phyloP scores from a whole-genome alignment of 2,329 filamentous ascomycete genomes.

The Podosphaera xanthii region DNA sequence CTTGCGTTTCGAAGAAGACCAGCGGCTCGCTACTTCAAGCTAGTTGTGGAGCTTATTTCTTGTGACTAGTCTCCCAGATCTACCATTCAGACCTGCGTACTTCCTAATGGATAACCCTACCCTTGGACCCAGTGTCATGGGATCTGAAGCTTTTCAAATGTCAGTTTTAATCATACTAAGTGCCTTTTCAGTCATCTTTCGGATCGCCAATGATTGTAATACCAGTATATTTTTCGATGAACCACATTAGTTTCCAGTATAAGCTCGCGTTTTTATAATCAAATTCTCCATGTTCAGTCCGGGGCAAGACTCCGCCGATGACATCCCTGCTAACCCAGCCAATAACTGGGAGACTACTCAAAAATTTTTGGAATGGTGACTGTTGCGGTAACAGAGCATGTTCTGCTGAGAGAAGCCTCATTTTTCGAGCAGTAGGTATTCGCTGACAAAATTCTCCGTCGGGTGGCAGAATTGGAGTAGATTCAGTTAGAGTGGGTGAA shows the following conservation, averaged over 20 bases:
- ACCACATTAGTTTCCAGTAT: conserved; percentile 46
- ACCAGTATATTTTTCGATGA: conserved; percentile 33
- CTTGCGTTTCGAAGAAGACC: neutral
- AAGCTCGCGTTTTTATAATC: conserved; percentile 47
- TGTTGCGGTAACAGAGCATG: conserved; percentile 49
- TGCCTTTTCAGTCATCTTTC: neutral
- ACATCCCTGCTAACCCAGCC: conserved; percentile 48
- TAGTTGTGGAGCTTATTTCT: neutral
- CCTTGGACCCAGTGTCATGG: neutral
- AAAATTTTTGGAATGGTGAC: conserved; percentile 37
- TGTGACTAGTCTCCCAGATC: neutral
- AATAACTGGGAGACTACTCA: conserved; percentile 44
- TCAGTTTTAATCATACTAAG: no score
- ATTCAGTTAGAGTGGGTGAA: conserved; percentile 1
- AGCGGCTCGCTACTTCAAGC: neutral
- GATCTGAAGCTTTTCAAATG: neutral
- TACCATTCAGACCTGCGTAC: neutral
- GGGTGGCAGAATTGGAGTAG: conserved; percentile 6
- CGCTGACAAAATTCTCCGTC: conserved; percentile 26
- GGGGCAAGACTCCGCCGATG: conserved; percentile 54
- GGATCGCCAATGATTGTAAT: conserved; percentile 32
- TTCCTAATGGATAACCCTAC: neutral
- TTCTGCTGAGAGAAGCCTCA: conserved; percentile 41
- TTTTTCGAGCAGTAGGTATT: conserved; percentile 43
- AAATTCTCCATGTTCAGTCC: conserved; percentile 50